Conservation (phyloP, 2,329 filamentous ascomycete genomes). For the Colletotrichum camelliae region DNA sequence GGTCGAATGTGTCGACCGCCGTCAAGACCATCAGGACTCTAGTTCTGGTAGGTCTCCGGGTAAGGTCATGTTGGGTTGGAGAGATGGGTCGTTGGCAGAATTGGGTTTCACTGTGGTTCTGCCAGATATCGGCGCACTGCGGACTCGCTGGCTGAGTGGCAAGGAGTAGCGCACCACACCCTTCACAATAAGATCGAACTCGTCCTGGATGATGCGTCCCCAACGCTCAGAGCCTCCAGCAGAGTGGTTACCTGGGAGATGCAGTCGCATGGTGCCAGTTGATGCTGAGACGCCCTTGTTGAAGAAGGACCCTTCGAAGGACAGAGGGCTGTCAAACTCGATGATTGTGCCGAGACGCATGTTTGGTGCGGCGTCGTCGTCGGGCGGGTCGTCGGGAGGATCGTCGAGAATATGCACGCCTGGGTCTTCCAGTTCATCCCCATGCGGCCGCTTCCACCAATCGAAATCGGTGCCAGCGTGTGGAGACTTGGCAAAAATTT, state of each 20-base stretch:
- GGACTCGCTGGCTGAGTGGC: constrained; percentile 64
- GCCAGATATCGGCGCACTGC: constrained; percentile 65
- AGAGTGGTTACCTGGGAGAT: constrained; percentile 86
- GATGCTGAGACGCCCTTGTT: constrained; percentile 74
- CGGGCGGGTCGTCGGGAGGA: constrained; percentile 60
- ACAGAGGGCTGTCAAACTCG: constrained; percentile 84
- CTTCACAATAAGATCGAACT: constrained; percentile 91
- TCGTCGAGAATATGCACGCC: constrained; percentile 34
- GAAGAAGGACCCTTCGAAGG: constrained; percentile 90
- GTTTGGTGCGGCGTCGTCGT: constrained; percentile 75
- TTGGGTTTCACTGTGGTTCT: constrained; percentile 67
- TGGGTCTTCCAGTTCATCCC: constrained; percentile 7
- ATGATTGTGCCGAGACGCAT: constrained; percentile 92
- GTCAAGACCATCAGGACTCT: not conserved
- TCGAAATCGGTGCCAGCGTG: constrained; percentile 76
- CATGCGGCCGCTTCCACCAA: constrained; percentile 58
- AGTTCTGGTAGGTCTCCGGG: constrained; percentile 10
- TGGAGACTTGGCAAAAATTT: constrained; percentile 93
- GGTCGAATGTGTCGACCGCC: constrained; percentile 22
- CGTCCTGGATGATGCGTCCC: constrained; percentile 88
- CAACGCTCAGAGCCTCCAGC: constrained; percentile 85
- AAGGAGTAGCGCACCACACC: constrained; percentile 86
- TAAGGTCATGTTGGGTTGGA: constrained; percentile 41
- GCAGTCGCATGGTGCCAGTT: constrained; percentile 81
- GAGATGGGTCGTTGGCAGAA: constrained; percentile 59